Evolutionary conservation across 176 grass and related monocot species (phyloP), one percentile per base, ranked within the genome.

Genomic region (Carex cristatella): DNA sequence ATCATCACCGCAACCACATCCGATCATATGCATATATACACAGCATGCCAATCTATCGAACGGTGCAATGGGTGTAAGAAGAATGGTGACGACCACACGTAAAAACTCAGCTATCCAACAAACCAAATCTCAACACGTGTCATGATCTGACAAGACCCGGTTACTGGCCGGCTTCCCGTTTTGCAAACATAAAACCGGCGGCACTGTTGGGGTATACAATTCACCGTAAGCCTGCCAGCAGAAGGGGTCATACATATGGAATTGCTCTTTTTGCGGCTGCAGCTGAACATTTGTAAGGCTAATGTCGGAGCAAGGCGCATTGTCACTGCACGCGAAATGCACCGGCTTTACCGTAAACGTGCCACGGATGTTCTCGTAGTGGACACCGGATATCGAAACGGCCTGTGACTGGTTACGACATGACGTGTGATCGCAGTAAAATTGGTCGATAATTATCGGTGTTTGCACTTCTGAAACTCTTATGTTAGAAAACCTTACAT

Each of bases 161-260:
- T 95, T 98, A 72, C 95, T 90, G 28, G 91, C 83, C 33, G 95
- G 95, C 87, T 98, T 98, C 61, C 95, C 95, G 51, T 92, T 89
- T 86, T 95, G 91, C 88, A 98, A 86, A 86, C 95, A 98, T 82
- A 84, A 76, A 80, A 98, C 86, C 3, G 95, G 93, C 49, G 95
- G 95, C 42, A 98, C 69, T 0, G 93, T 90, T 19, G 88, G 91
- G 56, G 95, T 95, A 67, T 81, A 94, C 44, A 94, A 85, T 70
- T 98, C 93, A 13, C 95, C 95, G 67, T 91, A 98, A 73, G 93
- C 91, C 65, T 91, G 83, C 95, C 95, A 98, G 80, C 95, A 98
- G 89, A 93, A 98, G 35, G 95, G 95, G n/a, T 89, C 86, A 42
- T 94, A 90, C 88, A 94, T 89, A 84, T 89, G 92, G 86, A 90